Percentiles rank a stretch among this genome's conserved stretches.
Conservation (phyloP, 23 red algal species). For the Gracilaria caudata region DNA sequence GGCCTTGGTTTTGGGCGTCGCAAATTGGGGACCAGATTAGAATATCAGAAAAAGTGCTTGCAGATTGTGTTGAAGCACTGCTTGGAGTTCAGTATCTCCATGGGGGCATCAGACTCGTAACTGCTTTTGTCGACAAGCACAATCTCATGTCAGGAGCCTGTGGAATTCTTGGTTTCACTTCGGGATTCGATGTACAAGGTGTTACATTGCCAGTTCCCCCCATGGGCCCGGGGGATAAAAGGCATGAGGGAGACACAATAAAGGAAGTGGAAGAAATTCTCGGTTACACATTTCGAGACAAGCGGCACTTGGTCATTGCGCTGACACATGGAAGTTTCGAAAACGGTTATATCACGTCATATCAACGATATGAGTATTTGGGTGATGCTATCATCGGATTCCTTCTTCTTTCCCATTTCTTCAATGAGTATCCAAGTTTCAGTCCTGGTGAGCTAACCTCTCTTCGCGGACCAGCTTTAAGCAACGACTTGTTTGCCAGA, state of each 20-base stretch:
- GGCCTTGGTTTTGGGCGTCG: constrained; percentile 76
- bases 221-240: constrained; percentile 25
- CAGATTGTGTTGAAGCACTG: constrained; percentile 73
- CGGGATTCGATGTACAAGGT: not conserved
- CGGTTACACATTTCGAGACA: constrained; percentile 61
- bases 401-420: constrained; percentile 54
- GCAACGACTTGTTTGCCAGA: constrained; percentile 74
- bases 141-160: constrained; percentile 29
- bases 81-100: constrained; percentile 68
- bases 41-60: constrained; percentile 64
- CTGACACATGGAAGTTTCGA: constrained; percentile 64
- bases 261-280: constrained; percentile 50
- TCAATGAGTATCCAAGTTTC: constrained; percentile 49
- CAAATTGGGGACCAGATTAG: constrained; percentile 24
- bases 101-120: constrained; percentile 41
- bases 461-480: constrained; percentile 59
- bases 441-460: constrained; percentile 67
- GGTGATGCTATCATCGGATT: constrained; percentile 77
- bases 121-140: constrained; percentile 56
- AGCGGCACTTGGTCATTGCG: constrained; percentile 64
- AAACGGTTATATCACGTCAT: constrained; percentile 53
- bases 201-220: constrained; percentile 14
- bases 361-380: constrained; percentile 75
- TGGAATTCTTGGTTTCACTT: constrained; percentile 20
- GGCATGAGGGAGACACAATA: constrained; percentile 25